phyloP scores from a whole-genome alignment of 164 flowering plant genomes.

The Akebia trifoliata region DNA sequence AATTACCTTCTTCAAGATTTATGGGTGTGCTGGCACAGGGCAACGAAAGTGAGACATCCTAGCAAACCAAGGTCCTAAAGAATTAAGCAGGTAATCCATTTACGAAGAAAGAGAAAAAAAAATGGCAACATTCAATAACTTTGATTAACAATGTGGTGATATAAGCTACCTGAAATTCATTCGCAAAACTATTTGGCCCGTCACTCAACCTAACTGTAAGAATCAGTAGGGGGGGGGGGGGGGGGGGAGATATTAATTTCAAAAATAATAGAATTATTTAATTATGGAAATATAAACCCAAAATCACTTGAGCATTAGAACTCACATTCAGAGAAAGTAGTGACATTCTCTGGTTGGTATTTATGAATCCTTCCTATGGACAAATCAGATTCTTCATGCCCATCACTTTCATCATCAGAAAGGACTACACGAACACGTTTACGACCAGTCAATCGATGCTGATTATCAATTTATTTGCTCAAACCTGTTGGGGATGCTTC shows the following conservation, averaged over 20 bases:
- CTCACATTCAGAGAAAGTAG: slow-evolving; percentile 56
- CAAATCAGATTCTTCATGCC: slow-evolving; percentile 20
- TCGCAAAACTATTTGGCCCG: slow-evolving; percentile 13
- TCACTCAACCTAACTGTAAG: slow-evolving; percentile 29
- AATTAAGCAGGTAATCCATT: not conserved
- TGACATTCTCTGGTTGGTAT: slow-evolving; percentile 28
- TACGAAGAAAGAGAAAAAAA: not conserved
- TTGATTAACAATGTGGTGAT: not conserved
- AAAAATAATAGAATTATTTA: not conserved
- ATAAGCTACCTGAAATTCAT: slow-evolving; percentile 35
- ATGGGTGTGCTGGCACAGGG: slow-evolving; percentile 31
- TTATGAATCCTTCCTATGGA: slow-evolving; percentile 22
- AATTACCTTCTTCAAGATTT: too few relatives aligned
- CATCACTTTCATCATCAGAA: slow-evolving; percentile 82
- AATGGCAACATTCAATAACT: too few relatives aligned
- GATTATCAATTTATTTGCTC: slow-evolving; percentile 36
- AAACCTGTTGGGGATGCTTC: slow-evolving; percentile 26
- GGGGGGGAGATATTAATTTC: slow-evolving; percentile 6
- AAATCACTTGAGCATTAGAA: slow-evolving; percentile 14
- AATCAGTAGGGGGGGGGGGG: too few relatives aligned
- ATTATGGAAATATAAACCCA: slow-evolving; percentile 9
- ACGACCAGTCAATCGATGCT: slow-evolving; percentile 42
- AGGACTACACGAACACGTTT: slow-evolving; percentile 68
- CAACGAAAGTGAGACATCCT: slow-evolving; percentile 18
- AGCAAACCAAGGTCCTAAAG: slow-evolving; percentile 45